These are phyloP conservation scores for Lichenothelia convexa DNA, from an alignment of 495 filamentous ascomycete species.

Conservation along the genomic window DNA sequence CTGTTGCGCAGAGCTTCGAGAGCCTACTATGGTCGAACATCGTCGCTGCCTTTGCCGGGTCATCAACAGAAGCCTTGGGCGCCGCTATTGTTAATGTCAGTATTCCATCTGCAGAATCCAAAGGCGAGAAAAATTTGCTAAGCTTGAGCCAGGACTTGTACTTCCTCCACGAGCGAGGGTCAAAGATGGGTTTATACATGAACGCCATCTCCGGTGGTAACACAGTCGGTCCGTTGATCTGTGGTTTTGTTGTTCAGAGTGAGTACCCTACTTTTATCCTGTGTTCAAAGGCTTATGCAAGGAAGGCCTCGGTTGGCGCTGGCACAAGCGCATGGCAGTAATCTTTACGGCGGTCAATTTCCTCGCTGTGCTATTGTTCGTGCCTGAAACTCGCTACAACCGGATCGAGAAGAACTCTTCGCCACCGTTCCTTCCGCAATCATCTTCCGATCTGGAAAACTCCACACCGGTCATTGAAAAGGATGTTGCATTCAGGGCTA, in stretches of 20 bases:
- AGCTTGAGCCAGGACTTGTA: conserved; percentile 10
- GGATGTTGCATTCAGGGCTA: neutral
- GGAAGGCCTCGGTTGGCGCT: conserved; percentile 13
- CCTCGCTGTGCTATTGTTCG: conserved; percentile 16
- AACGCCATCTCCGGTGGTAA: conserved; percentile 18
- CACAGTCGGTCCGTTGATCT: conserved; percentile 18
- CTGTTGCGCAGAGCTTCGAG: conserved; percentile 12
- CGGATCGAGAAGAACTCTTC: too few species aligned
- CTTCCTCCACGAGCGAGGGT: conserved; percentile 16
- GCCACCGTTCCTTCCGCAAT: too few species aligned
- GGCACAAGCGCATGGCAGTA: conserved; percentile 20
- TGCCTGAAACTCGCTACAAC: conserved; percentile 17
- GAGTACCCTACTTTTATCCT: too few species aligned
- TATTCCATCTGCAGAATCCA: conserved; percentile 2
- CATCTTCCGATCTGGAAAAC: conserved; percentile 6
- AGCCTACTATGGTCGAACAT: conserved; percentile 18
- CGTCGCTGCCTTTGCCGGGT: conserved; percentile 18
- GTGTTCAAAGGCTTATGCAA: too few species aligned
- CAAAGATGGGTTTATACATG: conserved; percentile 18
- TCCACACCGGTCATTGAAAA: conserved; percentile 10
- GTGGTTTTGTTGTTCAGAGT: conserved; percentile 14
- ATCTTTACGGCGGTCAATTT: conserved; percentile 17
- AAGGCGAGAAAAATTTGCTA: neutral
- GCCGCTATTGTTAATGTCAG: conserved; percentile 18
- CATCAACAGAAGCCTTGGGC: conserved; percentile 16